These are phyloP conservation scores for Tricholomella constricta DNA, from an alignment of 768 basidiomycete species.

Conservation along the genomic window DNA sequence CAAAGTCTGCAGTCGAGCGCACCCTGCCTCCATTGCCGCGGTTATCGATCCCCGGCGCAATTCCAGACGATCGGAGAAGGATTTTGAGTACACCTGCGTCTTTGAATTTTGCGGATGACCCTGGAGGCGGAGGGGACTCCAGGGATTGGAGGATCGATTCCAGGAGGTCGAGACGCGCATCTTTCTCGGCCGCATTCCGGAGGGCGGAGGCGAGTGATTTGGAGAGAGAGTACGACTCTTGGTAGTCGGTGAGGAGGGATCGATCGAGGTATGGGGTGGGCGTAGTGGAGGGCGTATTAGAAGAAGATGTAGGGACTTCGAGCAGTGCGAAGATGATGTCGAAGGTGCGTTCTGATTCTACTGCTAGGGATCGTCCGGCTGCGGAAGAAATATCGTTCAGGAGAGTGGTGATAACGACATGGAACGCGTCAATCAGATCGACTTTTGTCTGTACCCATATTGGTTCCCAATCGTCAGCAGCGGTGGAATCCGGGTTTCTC, in stretches of 20 bases:
- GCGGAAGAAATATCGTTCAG: conserved; percentile 48
- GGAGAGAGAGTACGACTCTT: conserved; percentile 63
- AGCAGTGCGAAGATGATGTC: conserved; percentile 61
- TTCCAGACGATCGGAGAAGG: conserved; percentile 62
- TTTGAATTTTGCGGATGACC: conserved; percentile 13
- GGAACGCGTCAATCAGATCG: conserved; percentile 68
- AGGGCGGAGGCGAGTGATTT: conserved; percentile 48
- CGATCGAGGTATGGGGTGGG: conserved; percentile 65
- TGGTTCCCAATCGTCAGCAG: conserved; percentile 66
- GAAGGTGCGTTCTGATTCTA: conserved; percentile 55
- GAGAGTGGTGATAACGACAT: conserved; percentile 53
- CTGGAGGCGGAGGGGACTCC: conserved; percentile 21
- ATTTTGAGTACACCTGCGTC: conserved; percentile 64
- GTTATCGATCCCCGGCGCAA: conserved; percentile 40
- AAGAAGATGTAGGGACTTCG: conserved; percentile 42
- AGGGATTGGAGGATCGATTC: conserved; percentile 51
- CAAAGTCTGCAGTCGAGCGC: conserved; percentile 1
- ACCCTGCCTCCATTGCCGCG: conserved; percentile 29
- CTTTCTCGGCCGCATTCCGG: conserved; percentile 49
- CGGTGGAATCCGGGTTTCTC: conserved; percentile 24
- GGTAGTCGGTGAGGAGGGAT: conserved; percentile 71
- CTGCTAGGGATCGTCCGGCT: conserved; percentile 44
- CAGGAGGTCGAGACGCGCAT: conserved; percentile 58
- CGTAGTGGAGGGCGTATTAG: conserved; percentile 18
- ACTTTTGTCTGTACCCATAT: conserved; percentile 77